Conservation (phyloP, 345 rosid species). For the Lumnitzera racemosa region DNA sequence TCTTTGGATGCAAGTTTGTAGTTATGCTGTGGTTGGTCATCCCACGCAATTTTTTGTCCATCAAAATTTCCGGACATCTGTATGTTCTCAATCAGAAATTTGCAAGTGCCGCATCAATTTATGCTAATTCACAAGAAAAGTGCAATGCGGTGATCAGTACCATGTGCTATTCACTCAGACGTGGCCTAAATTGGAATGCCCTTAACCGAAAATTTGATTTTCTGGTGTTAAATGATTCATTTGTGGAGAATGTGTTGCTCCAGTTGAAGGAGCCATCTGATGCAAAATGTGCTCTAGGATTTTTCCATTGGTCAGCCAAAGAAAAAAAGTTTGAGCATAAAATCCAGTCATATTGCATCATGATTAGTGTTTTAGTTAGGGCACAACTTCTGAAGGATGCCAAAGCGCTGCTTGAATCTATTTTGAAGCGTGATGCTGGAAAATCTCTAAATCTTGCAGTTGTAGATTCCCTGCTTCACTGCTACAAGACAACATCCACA, state of each 20-base stretch:
- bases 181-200: constrained; percentile 45
- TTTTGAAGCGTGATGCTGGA: constrained; percentile 24
- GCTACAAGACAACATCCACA: constrained; percentile 30
- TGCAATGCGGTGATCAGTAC: constrained; percentile 12
- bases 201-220: constrained; percentile 34
- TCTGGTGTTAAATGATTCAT: constrained; percentile 25
- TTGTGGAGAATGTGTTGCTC: constrained; percentile 43
- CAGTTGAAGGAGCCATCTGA: constrained; percentile 51
- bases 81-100: no score
- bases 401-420: constrained; percentile 46
- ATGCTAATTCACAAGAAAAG: constrained; percentile 7
- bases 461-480: constrained; percentile 40
- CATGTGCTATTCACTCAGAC: constrained; percentile 32
- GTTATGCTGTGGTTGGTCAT: no score
- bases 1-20: no score
- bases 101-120: not conserved
- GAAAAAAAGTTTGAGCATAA: constrained; percentile 36
- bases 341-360: constrained; percentile 39
- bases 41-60: no score
- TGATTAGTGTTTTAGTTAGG: constrained; percentile 48
- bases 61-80: no score
- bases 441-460: constrained; percentile 19
- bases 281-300: constrained; percentile 59
- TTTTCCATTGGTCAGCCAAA: constrained; percentile 74
- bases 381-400: constrained; percentile 58